Percentiles rank a stretch among this genome's conserved stretches.
phyloP scores from a whole-genome alignment of 257 asterid genomes.

The Fraxinus quadrangulata region DNA sequence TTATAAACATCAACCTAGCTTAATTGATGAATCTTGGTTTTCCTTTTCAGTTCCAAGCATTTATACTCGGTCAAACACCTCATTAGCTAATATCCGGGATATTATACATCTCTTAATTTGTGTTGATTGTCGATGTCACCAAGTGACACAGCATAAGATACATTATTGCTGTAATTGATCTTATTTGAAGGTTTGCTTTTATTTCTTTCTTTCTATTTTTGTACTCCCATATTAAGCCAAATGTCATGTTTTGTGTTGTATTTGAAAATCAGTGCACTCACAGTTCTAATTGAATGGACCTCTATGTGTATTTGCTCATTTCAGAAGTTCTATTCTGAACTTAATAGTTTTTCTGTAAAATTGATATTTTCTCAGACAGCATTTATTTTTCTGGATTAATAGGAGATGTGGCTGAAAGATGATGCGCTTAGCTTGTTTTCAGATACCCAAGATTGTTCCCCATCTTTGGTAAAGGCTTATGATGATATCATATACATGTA shows the following conservation, averaged over 20 bases:
- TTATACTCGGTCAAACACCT: neutral
- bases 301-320: conserved; percentile 4
- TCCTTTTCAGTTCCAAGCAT: neutral
- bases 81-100: neutral
- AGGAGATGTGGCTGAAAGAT: conserved; percentile 94
- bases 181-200: neutral
- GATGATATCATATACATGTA: conserved; percentile 12
- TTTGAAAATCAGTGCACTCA: neutral
- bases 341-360: neutral
- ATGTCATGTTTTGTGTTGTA: neutral
- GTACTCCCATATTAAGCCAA: neutral
- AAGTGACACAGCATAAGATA: neutral
- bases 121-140: neutral
- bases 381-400: conserved; percentile 30
- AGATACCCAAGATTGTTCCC: conserved; percentile 83
- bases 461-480: conserved; percentile 69
- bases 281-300: neutral
- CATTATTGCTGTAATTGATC: neutral
- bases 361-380: conserved; percentile 1
- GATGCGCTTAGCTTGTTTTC: conserved; percentile 79
- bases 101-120: neutral
- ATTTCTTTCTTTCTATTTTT: neutral
- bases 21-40: neutral
- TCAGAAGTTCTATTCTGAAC: conserved; percentile 4
- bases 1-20: neutral